phyloP scores from a whole-genome alignment of 192 early-diverging fungal genomes.

The Mycoemilia scoparia region DNA sequence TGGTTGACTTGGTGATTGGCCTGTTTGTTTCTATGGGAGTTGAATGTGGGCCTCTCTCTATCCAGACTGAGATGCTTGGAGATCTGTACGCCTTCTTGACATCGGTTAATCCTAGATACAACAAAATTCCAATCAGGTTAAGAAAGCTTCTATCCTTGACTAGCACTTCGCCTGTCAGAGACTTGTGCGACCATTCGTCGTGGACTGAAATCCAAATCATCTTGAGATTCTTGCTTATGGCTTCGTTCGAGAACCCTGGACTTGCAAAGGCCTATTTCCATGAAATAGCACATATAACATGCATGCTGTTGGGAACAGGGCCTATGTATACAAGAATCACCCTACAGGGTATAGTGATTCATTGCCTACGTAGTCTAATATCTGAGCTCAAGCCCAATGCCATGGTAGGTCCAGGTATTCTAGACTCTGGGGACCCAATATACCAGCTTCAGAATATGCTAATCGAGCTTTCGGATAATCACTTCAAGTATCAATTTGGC shows the following conservation, averaged over 20 bases:
- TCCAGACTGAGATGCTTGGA: slow-evolving; percentile 65
- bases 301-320: slow-evolving; percentile 69
- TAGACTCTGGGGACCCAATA: too few relatives aligned
- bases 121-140: slow-evolving; percentile 63
- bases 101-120: slow-evolving; percentile 48
- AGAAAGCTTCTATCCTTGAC: slow-evolving; percentile 70
- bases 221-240: slow-evolving; percentile 70
- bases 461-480: too few relatives aligned
- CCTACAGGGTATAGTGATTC: slow-evolving; percentile 88
- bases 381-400: too few relatives aligned
- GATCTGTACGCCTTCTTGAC: slow-evolving; percentile 76
- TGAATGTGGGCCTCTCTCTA: slow-evolving; percentile 57
- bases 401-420: too few relatives aligned
- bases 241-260: slow-evolving; percentile 72
- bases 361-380: slow-evolving; percentile 72
- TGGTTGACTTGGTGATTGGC: slow-evolving; percentile 65
- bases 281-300: slow-evolving; percentile 72
- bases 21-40: slow-evolving; percentile 61
- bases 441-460: too few relatives aligned
- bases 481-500: too few relatives aligned
- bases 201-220: slow-evolving; percentile 90
- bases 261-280: slow-evolving; percentile 61
- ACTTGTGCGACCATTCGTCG: slow-evolving; percentile 60
- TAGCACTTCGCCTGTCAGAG: slow-evolving; percentile 45
- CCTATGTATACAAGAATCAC: slow-evolving; percentile 66